A percentile compares a stretch with the other conserved stretches of the same genome.
These are phyloP conservation scores for Termitomyces sp. DNA, from an alignment of 768 basidiomycete genomes.

Conservation along the genomic window DNA sequence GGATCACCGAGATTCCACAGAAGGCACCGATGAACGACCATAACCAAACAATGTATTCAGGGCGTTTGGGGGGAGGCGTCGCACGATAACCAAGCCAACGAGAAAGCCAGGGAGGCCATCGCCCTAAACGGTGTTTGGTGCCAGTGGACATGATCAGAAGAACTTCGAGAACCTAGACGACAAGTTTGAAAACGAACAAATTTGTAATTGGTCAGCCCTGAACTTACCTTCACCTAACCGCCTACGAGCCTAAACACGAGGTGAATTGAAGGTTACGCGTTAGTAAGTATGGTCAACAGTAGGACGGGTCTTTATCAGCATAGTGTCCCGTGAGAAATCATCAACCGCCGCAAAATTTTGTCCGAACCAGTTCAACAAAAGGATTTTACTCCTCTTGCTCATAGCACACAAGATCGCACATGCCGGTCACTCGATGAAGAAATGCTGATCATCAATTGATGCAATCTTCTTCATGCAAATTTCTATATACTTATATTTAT, in stretches of 20 bases:
- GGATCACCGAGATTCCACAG: conserved; percentile 44
- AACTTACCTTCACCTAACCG: not conserved
- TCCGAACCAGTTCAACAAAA: too few relatives aligned
- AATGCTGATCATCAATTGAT: too few relatives aligned
- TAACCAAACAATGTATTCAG: conserved; percentile 37
- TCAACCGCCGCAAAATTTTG: too few relatives aligned
- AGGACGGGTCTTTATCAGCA: too few relatives aligned
- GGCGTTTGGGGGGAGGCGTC: conserved; percentile 24
- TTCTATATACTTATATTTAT: not conserved
- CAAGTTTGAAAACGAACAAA: too few relatives aligned
- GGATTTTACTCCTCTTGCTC: too few relatives aligned
- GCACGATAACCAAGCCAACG: conserved; percentile 45
- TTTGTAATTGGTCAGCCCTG: not conserved
- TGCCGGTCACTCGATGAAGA: too few relatives aligned
- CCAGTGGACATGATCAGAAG: not conserved
- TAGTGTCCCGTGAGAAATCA: too few relatives aligned
- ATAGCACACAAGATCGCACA: too few relatives aligned
- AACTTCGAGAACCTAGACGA: not conserved
- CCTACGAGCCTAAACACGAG: not conserved
- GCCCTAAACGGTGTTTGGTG: conserved; percentile 24
- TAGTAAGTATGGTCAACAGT: too few relatives aligned
- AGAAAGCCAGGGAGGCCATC: conserved; percentile 32
- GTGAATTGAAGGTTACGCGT: too few relatives aligned
- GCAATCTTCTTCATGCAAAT: not conserved
- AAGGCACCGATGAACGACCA: conserved; percentile 56